Evolutionary conservation across 495 filamentous ascomycete species (phyloP), one percentile per base, ranked within the genome.

Genomic region (Oidiodendron maius): DNA sequence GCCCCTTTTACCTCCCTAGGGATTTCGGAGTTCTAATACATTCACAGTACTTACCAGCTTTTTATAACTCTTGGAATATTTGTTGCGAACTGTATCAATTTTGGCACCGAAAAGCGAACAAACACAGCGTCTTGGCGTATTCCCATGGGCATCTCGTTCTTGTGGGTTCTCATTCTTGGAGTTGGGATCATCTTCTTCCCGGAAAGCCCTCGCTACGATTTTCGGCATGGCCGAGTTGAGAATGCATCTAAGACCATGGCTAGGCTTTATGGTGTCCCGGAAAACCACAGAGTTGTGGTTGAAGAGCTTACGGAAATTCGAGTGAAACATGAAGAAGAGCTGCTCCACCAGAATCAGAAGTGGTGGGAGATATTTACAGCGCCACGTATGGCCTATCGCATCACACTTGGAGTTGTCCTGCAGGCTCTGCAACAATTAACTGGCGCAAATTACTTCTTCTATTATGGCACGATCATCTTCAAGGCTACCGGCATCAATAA

Each of bases 31-130:
- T 11, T n/a, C 24, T 32, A 22, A 32, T 30, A 15, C 11, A 21
- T 15, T 12, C 38, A 35, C 18, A 51, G 53, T 43, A 45, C 32
- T 28, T 93, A 93, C 71, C 89, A 93, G 69, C 76, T 95, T 21
- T 89, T 91, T 69, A 86, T 93, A 62, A 89, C 88, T 28, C 71
- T 90, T 46, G 88, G 88, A 51, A 91, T 91, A 66, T 86, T 89
- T 67, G 76, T 82, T 44, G 84, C 87, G 50, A 81, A 87, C 64
- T 51, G 43, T 23, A 76, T 93, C 74, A 90, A 93, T 64, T 91
- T 72, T 61, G 87, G 86, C 34, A 89, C 87, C 18, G 58, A 78
- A 22, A 68, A 68, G 38, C 65, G 63, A 37, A 35, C 53, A 17
- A 63, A 57, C 44, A 78, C 81, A 26, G 76, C 71, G 10, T 81